Evolutionary conservation across 257 asterid species (phyloP), one percentile per base, ranked within the genome.

Genomic region (Henckelia pumila): DNA sequence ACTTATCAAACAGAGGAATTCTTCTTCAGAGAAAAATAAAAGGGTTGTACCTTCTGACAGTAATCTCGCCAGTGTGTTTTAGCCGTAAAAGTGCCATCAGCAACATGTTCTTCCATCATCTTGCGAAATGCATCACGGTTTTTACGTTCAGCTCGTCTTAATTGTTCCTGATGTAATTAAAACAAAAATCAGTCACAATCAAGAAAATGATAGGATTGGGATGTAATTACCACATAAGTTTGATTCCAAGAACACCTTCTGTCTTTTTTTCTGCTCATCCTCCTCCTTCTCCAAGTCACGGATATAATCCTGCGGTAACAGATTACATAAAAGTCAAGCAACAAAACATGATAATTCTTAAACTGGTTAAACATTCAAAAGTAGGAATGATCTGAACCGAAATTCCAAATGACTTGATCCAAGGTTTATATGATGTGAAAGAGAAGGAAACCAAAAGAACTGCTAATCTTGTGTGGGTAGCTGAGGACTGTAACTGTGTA

Each of bases 221-320:
- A 30, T 63, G 2, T 7, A 68, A 63, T 30, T 32, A 57, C 63
- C 63, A 71, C 65, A 40, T 13, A 53, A n/a, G 53, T 64, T 47
- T 71, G 47, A 5, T 44, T 59, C 44, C 32, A 32, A 58, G 35
- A 69, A 69, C 57, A 91, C 97, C 95, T 87, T 93, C 67, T 88
- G 95, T 77, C 73, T 84, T 80, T 86, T 93, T 83, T 81, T 91
- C 74, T 75, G 95, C 78, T 93, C 97, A 30, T 93, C 97, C 44
- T 93, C 99, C 81, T 88, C 97, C 81, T 82, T 84, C 91, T 90
- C 99, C 81, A 93, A 78, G 77, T 90, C 95, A 80, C 92, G 96
- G 57, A 90, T 85, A 66, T 93, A 93, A 74, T 93, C 99, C 99
- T 93, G 82, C 74, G 82, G 67, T 28, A 68, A 58, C 29, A 58